Conservation (phyloP, 257 asterid species). For the Petunia secreta region DNA sequence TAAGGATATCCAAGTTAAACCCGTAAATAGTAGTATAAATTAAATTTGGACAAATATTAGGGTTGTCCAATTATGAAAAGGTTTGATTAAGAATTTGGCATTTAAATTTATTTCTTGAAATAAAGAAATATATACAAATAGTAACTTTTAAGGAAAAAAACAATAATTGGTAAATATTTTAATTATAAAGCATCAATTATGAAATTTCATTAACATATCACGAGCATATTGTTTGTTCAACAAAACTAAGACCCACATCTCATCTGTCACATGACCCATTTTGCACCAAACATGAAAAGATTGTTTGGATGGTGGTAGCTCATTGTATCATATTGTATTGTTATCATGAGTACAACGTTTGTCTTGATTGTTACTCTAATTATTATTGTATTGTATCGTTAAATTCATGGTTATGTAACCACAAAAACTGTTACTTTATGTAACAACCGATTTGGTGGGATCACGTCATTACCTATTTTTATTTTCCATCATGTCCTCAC, state of each 20-base stretch:
- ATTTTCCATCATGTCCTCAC: too few species aligned
- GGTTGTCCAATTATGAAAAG: background rate
- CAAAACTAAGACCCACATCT: background rate
- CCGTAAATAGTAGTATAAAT: too few species aligned
- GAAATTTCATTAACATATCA: background rate
- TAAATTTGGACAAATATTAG: background rate
- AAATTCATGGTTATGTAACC: too few species aligned
- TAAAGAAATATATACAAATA: background rate
- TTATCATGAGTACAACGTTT: too few species aligned
- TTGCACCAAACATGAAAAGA: constrained; percentile 9
- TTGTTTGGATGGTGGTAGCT: too few species aligned
- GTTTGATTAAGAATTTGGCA: background rate
- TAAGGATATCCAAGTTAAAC: too few species aligned
- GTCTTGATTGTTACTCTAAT: too few species aligned
- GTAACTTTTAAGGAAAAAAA: background rate
- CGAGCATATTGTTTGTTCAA: background rate
- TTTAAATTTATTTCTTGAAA: background rate
- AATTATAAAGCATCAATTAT: background rate
- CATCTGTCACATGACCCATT: constrained; percentile 13
- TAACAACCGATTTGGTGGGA: too few species aligned
- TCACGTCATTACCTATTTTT: too few species aligned
- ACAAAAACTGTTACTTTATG: too few species aligned
- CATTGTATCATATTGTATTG: too few species aligned
- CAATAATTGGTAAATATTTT: background rate
- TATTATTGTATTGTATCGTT: too few species aligned